Evolutionary conservation across 176 grass and related monocot species (phyloP).

Genomic region (Hyparrhenia diplandra): DNA sequence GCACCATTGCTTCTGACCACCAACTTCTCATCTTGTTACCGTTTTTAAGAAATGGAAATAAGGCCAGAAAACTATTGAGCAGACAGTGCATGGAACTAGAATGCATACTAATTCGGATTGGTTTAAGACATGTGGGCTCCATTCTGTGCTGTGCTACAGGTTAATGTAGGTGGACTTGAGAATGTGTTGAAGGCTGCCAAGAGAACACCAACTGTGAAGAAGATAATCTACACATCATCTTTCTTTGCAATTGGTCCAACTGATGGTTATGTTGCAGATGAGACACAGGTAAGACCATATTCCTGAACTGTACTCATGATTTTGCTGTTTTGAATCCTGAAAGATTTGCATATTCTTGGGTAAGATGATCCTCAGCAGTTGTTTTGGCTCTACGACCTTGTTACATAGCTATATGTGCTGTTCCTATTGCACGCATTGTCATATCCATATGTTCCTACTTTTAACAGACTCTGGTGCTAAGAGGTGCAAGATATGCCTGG

Average conservation of each 20-base stretch:
- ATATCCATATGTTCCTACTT: not conserved
- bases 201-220: conserved; percentile 62
- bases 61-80: not conserved
- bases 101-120: not conserved
- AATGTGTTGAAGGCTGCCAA: conserved; percentile 70
- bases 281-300: conserved; percentile 59
- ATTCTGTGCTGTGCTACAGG: conserved; percentile 28
- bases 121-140: not conserved
- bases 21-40: not conserved
- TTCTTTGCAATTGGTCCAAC: conserved; percentile 86
- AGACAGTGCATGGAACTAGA: not conserved
- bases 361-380: too few species aligned
- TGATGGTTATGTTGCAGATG: conserved; percentile 75
- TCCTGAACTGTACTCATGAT: not conserved
- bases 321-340: not conserved
- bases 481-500: not conserved
- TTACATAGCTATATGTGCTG: not conserved
- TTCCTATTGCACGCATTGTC: not conserved
- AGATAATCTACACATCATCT: conserved; percentile 80
- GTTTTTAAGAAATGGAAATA: not conserved
- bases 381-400: not conserved
- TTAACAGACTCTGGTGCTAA: not conserved
- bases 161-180: conserved; percentile 83
- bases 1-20: not conserved
- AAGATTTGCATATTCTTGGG: too few species aligned